These are phyloP conservation scores for Trichophyton simii DNA, from an alignment of 2,329 filamentous ascomycete species.

Conservation along the genomic window DNA sequence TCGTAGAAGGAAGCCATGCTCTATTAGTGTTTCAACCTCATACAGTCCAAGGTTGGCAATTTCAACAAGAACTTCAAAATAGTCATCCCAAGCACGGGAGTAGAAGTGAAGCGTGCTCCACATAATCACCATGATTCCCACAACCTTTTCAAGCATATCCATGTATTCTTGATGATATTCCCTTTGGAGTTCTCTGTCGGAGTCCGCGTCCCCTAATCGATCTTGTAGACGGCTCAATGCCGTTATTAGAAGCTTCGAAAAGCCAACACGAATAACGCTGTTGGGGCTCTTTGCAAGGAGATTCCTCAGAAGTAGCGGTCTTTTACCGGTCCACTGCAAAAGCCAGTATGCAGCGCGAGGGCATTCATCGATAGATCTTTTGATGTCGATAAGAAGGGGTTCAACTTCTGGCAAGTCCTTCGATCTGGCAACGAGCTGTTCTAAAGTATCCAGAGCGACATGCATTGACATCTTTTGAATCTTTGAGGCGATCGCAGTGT, in stretches of 20 bases:
- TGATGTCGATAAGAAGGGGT: conserved; percentile 41
- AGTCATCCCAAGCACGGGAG: conserved; percentile 61
- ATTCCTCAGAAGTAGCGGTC: conserved; percentile 48
- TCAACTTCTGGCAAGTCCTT: conserved; percentile 56
- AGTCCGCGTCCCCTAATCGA: conserved; percentile 16
- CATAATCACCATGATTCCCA: conserved; percentile 43
- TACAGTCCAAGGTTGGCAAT: conserved; percentile 50
- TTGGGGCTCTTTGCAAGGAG: conserved; percentile 53
- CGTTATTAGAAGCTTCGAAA: conserved; percentile 40
- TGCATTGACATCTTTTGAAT: conserved; percentile 35
- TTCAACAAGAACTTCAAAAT: conserved; percentile 57
- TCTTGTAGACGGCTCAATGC: conserved; percentile 44
- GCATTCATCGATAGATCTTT: conserved; percentile 39
- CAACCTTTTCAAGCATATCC: conserved; percentile 21
- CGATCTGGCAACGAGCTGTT: conserved; percentile 60
- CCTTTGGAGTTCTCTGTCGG: conserved; percentile 16
- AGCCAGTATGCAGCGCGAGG: conserved; percentile 46
- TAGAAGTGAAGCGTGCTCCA: conserved; percentile 52
- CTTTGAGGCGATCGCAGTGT: conserved; percentile 38
- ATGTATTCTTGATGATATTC: conserved; percentile 20
- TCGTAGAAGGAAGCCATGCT: conserved; percentile 47
- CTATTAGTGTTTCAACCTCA: conserved; percentile 49
- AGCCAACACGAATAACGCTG: conserved; percentile 41
- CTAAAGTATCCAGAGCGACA: conserved; percentile 48
- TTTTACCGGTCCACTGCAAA: conserved; percentile 48